A percentile compares a stretch with the other conserved stretches of the same genome.
phyloP scores from a whole-genome alignment of 2,329 filamentous ascomycete genomes.

The Pseudogymnoascus pannorum region DNA sequence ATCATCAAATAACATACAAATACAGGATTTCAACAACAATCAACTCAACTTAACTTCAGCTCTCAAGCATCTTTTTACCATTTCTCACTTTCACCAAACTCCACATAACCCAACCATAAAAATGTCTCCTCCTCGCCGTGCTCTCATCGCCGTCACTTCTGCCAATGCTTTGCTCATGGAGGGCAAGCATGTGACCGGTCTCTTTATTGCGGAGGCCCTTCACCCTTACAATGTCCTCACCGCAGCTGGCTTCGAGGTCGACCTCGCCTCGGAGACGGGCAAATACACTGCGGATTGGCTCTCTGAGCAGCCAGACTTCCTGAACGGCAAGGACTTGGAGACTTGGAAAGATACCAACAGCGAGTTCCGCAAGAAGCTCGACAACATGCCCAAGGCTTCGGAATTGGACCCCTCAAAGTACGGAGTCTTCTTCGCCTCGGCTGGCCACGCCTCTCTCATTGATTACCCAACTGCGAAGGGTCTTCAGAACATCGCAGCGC shows the following conservation, averaged over 20 bases:
- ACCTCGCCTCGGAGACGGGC: constrained; percentile 40
- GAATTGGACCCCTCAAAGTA: constrained; percentile 28
- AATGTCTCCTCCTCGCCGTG: constrained; percentile 32
- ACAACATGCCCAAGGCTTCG: constrained; percentile 33
- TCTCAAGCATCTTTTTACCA: neutral
- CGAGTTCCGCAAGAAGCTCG: constrained; percentile 39
- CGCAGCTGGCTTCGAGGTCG: constrained; percentile 39
- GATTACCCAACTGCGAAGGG: constrained; percentile 38
- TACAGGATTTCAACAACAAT: neutral
- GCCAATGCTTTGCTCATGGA: constrained; percentile 34
- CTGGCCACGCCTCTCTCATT: constrained; percentile 39
- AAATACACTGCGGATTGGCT: constrained; percentile 38
- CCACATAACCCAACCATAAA: constrained; percentile 23
- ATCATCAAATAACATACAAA: neutral
- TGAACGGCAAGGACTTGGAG: constrained; percentile 33
- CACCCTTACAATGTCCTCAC: constrained; percentile 41
- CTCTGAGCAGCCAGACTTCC: constrained; percentile 35
- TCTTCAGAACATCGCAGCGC: constrained; percentile 35
- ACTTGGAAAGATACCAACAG: constrained; percentile 35
- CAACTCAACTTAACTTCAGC: neutral
- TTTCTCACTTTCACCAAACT: neutral
- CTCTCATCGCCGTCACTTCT: constrained; percentile 38
- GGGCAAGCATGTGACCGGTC: constrained; percentile 34
- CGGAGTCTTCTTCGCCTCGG: constrained; percentile 37
- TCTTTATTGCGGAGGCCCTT: constrained; percentile 42